Base-by-base conservation (phyloP, 305 asterid genomes). In the Salvia sclarea region DNA sequence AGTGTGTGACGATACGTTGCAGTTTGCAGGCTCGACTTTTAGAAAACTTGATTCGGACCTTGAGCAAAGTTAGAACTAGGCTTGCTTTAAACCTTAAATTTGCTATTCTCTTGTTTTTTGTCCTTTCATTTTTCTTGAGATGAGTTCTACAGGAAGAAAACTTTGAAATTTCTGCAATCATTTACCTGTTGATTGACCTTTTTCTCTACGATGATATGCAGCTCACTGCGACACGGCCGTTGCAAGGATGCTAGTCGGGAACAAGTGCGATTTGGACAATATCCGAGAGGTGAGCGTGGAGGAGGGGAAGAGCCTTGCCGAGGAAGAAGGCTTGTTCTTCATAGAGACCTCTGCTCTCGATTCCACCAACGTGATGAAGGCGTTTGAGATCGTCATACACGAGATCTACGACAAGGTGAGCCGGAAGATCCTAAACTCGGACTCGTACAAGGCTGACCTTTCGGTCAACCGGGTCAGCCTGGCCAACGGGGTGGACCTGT, bases 291-390 rank as follows among this genome's bases (percentile, higher is more conserved):
- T 88, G 64, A 85, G 83, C 52, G 75, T 84, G 72, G 95, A 84
- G 24, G 88, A 84, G 33, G 92, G 90, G 33, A 81, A 82, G 78
- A 61, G 31, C 59, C 84, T 85, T 16, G 95, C 95, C 3, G 88
- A 88, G 78, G 86, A 85, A 70, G 90, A 85, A 57, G 88, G 86
- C 7, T 63, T 88, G 21, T 88, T 85, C 86, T 85, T 88, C 79
- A 85, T 86, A 6, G 95, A 88, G 69, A 88, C 95, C 49, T 86
- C 92, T 31, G 95, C 95, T 24, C 80, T 88, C 5, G 80, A 84
- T 30, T 73, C 95, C 2, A 85, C 95, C 13, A 88, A 88, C 24
- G 95, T 86, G 35, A 81, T 62, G 11, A 77, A 80, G 25, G 92
- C 95, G 41, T 88, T 88, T 38, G 92, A 88, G 75, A 83, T 84